These are phyloP conservation scores for Plasmodium fragile DNA, from an alignment of 169 alveolate species.

Conservation along the genomic window DNA sequence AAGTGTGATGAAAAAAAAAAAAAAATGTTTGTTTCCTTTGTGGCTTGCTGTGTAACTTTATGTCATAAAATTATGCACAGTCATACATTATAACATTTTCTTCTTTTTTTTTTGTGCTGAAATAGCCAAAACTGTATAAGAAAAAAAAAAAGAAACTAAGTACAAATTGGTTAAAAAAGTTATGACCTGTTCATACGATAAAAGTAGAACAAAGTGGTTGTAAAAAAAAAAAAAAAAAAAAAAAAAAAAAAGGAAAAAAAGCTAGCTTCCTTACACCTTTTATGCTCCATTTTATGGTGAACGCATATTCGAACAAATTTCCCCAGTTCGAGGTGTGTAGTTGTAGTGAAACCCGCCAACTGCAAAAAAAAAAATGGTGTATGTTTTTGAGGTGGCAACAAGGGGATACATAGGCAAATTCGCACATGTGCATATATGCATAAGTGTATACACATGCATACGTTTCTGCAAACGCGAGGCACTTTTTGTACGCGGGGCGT, in stretches of 20 bases:
- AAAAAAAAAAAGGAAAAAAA: conserved; percentile 20
- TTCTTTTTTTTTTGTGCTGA: neutral
- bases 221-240: conserved; percentile 5
- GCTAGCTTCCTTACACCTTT: neutral
- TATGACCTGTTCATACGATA: conserved; percentile 3
- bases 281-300: neutral
- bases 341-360: neutral
- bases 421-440: conserved; percentile 1
- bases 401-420: neutral
- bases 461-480: conserved; percentile 8
- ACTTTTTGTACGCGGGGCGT: neutral
- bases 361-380: neutral
- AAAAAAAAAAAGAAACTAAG: neutral
- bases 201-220: conserved; percentile 6
- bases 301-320: neutral
- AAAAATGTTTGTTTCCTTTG: neutral
- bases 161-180: neutral
- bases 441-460: neutral
- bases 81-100: neutral
- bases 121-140: neutral
- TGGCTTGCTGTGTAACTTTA: neutral
- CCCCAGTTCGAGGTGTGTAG: neutral
- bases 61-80: conserved; percentile 1
- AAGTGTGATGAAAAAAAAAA: neutral
- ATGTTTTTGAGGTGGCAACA: neutral